Conservation (phyloP, 2,329 filamentous ascomycete genomes). For the Chaetomium sp. region DNA sequence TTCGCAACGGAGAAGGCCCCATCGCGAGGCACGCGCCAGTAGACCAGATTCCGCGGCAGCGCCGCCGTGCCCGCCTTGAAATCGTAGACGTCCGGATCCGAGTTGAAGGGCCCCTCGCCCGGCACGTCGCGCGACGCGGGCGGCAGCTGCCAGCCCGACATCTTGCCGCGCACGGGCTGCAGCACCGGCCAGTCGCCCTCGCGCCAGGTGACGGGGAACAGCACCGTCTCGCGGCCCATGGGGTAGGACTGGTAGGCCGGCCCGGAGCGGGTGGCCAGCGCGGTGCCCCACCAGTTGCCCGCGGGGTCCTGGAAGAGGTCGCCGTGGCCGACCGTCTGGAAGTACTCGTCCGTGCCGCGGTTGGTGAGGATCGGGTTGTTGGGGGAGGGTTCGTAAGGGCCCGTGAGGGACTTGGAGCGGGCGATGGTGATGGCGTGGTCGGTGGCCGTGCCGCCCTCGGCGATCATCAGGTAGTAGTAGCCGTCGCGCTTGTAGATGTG, state of each 20-base stretch:
- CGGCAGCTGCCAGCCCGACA: slow-evolving; percentile 48
- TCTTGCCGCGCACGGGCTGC: slow-evolving; percentile 46
- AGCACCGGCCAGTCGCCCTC: slow-evolving; percentile 52
- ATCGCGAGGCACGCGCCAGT: slow-evolving; percentile 40
- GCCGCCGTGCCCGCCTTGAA: slow-evolving; percentile 42
- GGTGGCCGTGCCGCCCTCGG: slow-evolving; percentile 61
- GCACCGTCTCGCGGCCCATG: slow-evolving; percentile 57
- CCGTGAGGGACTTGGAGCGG: slow-evolving; percentile 43
- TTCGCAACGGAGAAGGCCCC: slow-evolving; percentile 34
- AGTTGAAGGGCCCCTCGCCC: slow-evolving; percentile 47
- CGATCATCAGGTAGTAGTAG: slow-evolving; percentile 61
- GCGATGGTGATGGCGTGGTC: slow-evolving; percentile 56
- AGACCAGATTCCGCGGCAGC: slow-evolving; percentile 39
- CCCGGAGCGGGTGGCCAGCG: slow-evolving; percentile 50
- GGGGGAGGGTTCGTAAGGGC: slow-evolving; percentile 47
- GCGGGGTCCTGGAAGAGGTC: slow-evolving; percentile 48
- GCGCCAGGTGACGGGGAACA: slow-evolving; percentile 53
- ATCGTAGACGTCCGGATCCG: slow-evolving; percentile 48
- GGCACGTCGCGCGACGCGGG: slow-evolving; percentile 39
- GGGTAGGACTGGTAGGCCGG: slow-evolving; percentile 48
- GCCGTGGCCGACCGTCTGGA: slow-evolving; percentile 49
- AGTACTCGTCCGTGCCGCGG: slow-evolving; percentile 42
- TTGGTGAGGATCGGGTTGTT: slow-evolving; percentile 51
- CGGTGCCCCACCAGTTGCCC: slow-evolving; percentile 57
- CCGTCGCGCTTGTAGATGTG: slow-evolving; percentile 59